Base-by-base conservation (phyloP, 2,329 filamentous ascomycete species). In the Capronia epimyces region DNA sequence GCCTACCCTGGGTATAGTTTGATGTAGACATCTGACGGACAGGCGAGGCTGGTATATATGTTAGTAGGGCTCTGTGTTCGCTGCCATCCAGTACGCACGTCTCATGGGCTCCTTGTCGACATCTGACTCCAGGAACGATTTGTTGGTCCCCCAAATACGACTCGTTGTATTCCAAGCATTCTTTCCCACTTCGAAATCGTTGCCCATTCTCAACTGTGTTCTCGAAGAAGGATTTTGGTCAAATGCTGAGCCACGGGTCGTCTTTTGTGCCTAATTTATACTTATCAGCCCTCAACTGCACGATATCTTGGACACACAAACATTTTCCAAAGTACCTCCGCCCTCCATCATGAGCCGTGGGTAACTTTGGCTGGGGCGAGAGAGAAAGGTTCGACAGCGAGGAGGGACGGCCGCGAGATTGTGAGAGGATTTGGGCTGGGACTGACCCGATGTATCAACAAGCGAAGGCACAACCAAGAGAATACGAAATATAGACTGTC, bases 81-180 rank as follows among this genome's bases (percentile, higher is more conserved):
- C 9, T 16, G 31, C 24, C 27, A 15, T 18, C 24, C 15, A 25
- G 34, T 5, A 37, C 56, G 16, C 65, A 82, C 78, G 78, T 72
- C 72, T 72, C 43, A 74, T 67, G 42, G 67, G 69, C 31, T 69
- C 66, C 41, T 69, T 63, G 55, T 75, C 77, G 61, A 67, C 72
- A 53, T 69, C 70, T 64, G 67, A 67, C 62, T 71, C 72, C 20
- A 69, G 70, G 53, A 75, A 69, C 13, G 73, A 73, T 66, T 68
- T 66, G 29, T 46, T 50, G 55, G 70, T 76, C 10, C 72, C 72
- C 79, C 79, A 82, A 36, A 81, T 78, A 25, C 69, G 73, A 65
- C 65, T 61, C 65, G 50, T 37, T 24, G 53, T 18, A 34, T 71
- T 68, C 73, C 71, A 69, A 59, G 67, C 69, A 27, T 68, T 58